phyloP scores from a whole-genome alignment of 2,329 filamentous ascomycete genomes.

The Fusarium algeriense region DNA sequence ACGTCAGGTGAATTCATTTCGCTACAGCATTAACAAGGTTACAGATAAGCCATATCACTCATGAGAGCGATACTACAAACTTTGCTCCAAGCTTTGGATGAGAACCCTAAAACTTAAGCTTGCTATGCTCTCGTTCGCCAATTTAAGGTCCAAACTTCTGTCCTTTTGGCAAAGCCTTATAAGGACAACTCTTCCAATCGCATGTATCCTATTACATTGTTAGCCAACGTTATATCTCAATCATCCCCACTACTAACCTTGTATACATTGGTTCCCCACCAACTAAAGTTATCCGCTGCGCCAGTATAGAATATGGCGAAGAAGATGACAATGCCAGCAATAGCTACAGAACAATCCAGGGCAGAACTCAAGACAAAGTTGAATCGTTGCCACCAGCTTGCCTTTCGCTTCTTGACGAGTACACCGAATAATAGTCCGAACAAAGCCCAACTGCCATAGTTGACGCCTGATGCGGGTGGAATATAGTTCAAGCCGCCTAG shows the following conservation, averaged over 20 bases:
- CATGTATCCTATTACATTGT: conserved; percentile 34
- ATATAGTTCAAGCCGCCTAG: conserved; percentile 51
- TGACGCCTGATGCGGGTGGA: conserved; percentile 50
- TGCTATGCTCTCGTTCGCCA: too few species aligned
- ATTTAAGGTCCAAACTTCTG: not conserved
- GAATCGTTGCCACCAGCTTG: conserved; percentile 49
- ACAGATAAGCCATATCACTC: not conserved
- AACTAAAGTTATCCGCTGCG: conserved; percentile 43
- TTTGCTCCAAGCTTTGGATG: rapidly evolving
- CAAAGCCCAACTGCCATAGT: conserved; percentile 51
- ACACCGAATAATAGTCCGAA: conserved; percentile 49
- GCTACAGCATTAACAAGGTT: not conserved
- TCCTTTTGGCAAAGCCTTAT: conserved; percentile 2
- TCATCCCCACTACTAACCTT: conserved; percentile 12
- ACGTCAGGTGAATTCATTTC: not conserved
- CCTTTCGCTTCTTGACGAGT: conserved; percentile 41
- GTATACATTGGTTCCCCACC: conserved; percentile 49
- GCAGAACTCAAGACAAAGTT: conserved; percentile 52
- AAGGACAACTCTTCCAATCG: conserved; percentile 43
- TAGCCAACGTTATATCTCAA: not conserved
- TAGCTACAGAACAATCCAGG: conserved; percentile 49
- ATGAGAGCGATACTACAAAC: not conserved
- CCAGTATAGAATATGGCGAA: conserved; percentile 51
- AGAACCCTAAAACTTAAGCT: too few species aligned
- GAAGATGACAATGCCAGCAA: conserved; percentile 52